phyloP scores from a whole-genome alignment of 2,329 filamentous ascomycete genomes.

The Fusarium phyllophilum region DNA sequence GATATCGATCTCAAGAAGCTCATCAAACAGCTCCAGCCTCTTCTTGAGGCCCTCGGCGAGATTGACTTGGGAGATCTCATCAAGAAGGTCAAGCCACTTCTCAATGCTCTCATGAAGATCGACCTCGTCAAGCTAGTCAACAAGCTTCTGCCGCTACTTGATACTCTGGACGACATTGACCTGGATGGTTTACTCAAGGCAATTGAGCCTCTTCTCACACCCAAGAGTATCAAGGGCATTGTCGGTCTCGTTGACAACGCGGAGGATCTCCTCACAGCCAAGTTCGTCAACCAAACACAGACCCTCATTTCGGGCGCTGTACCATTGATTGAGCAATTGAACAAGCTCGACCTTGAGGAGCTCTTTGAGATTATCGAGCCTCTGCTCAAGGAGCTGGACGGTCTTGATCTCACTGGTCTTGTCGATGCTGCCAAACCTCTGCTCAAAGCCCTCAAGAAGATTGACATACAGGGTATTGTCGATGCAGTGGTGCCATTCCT shows the following conservation, averaged over 20 bases:
- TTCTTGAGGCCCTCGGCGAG: conserved; percentile 47
- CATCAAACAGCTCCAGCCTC: conserved; percentile 44
- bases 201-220: conserved; percentile 49
- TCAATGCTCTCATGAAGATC: conserved; percentile 46
- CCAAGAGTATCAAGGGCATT: conserved; percentile 48
- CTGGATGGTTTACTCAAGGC: conserved; percentile 48
- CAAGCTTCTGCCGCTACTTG: conserved; percentile 47
- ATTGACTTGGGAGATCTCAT: conserved; percentile 50
- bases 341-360: conserved; percentile 51
- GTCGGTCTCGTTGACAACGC: conserved; percentile 51
- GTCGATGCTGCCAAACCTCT: conserved; percentile 51
- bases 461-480: conserved; percentile 51
- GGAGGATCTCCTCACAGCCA: conserved; percentile 50
- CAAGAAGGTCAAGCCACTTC: conserved; percentile 44
- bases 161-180: conserved; percentile 48
- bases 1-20: conserved; percentile 50
- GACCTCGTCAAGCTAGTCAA: conserved; percentile 45
- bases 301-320: conserved; percentile 51
- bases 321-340: conserved; percentile 50
- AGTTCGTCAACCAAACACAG: conserved; percentile 55
- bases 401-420: conserved; percentile 50
- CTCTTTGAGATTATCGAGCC: conserved; percentile 51
- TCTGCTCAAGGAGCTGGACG: conserved; percentile 49
- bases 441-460: conserved; percentile 50
- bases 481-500: conserved; percentile 53